Conservation (phyloP, 1,139 yeast species). For the Debaryomyces coudertii region DNA sequence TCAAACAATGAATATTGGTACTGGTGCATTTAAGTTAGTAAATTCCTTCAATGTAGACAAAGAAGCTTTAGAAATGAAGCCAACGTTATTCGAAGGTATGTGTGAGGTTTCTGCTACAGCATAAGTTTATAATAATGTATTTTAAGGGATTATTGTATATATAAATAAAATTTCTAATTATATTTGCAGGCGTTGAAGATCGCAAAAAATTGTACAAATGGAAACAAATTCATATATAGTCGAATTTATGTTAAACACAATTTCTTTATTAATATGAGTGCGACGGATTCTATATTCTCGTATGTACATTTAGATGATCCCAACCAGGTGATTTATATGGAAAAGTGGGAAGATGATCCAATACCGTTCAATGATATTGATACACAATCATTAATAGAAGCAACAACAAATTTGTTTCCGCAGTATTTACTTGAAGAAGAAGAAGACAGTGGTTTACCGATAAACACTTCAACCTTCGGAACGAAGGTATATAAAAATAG, state of each 20-base stretch:
- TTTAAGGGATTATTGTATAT: constrained; percentile 10
- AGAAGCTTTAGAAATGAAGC: constrained; percentile 51
- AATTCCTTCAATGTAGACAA: constrained; percentile 54
- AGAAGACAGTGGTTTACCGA: constrained; percentile 44
- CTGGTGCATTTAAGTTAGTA: constrained; percentile 91
- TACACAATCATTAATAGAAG: constrained; percentile 40
- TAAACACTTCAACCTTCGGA: constrained; percentile 41
- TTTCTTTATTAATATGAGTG: constrained; percentile 1
- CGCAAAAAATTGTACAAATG: constrained; percentile 1
- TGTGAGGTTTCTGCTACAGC: constrained; percentile 31
- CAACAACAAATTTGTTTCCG: constrained; percentile 41
- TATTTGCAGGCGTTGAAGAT: not conserved
- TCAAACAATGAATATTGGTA: constrained; percentile 96
- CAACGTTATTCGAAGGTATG: constrained; percentile 63
- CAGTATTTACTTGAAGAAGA: constrained; percentile 43
- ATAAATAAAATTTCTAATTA: constrained; percentile 10
- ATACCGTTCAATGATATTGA: constrained; percentile 49
- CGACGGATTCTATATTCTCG: constrained; percentile 35
- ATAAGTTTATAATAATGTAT: constrained; percentile 10
- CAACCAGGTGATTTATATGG: constrained; percentile 46
- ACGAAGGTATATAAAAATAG: constrained; percentile 43
- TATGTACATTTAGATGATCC: constrained; percentile 42
- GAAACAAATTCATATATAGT: not conserved
- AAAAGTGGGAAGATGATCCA: constrained; percentile 46
- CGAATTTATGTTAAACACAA: not conserved